Base-by-base conservation (phyloP, 2,329 filamentous ascomycete genomes). In the Fusarium graminum region DNA sequence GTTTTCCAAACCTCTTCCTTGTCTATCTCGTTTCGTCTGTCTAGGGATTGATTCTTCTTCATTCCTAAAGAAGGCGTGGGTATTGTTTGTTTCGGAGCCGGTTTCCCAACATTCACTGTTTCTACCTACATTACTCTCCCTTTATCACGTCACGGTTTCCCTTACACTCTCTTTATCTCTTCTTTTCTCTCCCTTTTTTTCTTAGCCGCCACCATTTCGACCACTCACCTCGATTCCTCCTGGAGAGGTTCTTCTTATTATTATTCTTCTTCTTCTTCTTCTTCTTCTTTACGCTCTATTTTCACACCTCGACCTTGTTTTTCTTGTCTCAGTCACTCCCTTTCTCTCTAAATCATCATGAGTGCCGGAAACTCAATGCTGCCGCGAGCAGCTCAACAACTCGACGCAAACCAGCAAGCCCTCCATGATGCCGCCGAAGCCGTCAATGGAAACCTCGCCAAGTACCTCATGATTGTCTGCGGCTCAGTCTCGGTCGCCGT, bases 391-490 rank as follows among this genome's bases (percentile, higher is more conserved):
- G 57, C 30, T 26, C 45, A 53, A 19, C 19, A 65, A 65, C 68
- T 62, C 68, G 65, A 49, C 16, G 68, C 56, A 28, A 64, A 67
- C 38, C 58, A 66, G 22, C 40, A 56, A 16, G 55, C 54, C 54
- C 46, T 64, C 36, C 41, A 63, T 26, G 62, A 67, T 29, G 39
- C 45, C 26, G 59, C 63, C 32, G 62, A 62, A 34, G 47, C 57
- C 17, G 51, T 40, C 13, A 74, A 90, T 69, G 78, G 85, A 67
- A 79, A 83, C 41, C 81, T 92, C 39, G 83, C 85, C 36, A 80
- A 85, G 56, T 89, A 90, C 74, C 82, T 90, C 41, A 80, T 90
- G 66, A 80, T 88, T 67, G 82, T 90, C 28, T 88, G 91, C 76
- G 87, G 87, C 52, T 84, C 84, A 49, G 81, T 93, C 50, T 85